Conservation (phyloP, 345 rosid species). For the Salix suchowensis region DNA sequence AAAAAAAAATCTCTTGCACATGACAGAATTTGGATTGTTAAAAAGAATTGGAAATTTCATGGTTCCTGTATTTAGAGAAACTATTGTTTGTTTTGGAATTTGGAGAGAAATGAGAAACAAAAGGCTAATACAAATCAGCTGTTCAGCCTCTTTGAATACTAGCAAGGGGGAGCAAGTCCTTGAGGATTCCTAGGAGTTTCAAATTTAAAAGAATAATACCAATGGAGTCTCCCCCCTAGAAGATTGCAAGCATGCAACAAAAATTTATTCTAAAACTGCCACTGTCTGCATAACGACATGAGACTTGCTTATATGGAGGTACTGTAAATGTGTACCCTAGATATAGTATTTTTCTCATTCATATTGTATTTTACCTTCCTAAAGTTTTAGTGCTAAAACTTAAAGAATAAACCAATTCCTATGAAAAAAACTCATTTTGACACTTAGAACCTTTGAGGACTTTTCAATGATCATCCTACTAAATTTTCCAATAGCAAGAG, state of each 20-base stretch:
- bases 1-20: no score
- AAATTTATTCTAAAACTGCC: background rate
- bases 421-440: background rate
- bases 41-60: no score
- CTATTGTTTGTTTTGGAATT: no score
- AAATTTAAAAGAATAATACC: background rate
- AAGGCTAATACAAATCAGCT: no score
- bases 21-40: no score
- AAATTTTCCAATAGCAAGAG: background rate
- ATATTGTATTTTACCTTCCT: background rate
- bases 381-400: background rate
- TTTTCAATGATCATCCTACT: background rate
- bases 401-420: background rate
- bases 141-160: no score
- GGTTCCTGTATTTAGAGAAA: no score
- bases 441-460: background rate
- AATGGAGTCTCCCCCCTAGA: background rate
- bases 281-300: background rate
- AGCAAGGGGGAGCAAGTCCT: background rate
- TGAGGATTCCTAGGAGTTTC: background rate
- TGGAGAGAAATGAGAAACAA: no score
- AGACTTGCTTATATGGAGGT: background rate
- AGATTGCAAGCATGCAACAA: background rate
- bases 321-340: background rate
- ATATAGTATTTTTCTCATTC: background rate